These are phyloP conservation scores for Sungouiozyma ichnusensis DNA, from an alignment of 805 yeast genomes.

Conservation along the genomic window DNA sequence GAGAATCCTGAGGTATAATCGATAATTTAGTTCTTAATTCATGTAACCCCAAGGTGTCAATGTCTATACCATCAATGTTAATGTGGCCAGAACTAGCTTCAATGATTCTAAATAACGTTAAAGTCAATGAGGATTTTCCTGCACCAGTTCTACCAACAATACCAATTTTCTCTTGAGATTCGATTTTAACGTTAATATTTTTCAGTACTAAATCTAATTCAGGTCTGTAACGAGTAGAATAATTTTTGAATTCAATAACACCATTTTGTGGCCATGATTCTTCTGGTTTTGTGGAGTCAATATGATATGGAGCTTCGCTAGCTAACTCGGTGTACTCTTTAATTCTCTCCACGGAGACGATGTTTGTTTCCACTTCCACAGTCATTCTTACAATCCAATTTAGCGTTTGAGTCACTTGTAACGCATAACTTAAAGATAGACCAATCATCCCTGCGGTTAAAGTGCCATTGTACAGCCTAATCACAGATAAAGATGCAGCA, in stretches of 20 bases:
- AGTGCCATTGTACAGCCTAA: constrained; percentile 54
- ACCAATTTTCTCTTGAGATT: constrained; percentile 77
- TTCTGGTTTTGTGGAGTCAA: constrained; percentile 59
- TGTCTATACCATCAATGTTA: constrained; percentile 59
- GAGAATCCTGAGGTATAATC: constrained; percentile 91
- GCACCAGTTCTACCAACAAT: constrained; percentile 98
- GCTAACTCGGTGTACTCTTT: constrained; percentile 71
- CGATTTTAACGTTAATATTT: constrained; percentile 50
- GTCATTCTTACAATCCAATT: constrained; percentile 99
- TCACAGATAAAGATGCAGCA: constrained; percentile 73
- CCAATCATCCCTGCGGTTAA: constrained; percentile 90
- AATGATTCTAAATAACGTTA: constrained; percentile 76
- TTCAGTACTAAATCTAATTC: constrained; percentile 73
- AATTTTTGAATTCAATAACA: constrained; percentile 52
- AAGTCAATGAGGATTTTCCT: constrained; percentile 78
- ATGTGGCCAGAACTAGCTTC: constrained; percentile 67
- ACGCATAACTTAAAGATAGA: constrained; percentile 83
- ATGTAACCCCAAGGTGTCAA: constrained; percentile 56
- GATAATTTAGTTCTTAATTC: constrained; percentile 71
- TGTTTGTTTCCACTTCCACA: constrained; percentile 94
- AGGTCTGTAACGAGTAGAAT: constrained; percentile 76
- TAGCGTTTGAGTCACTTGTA: constrained; percentile 84
- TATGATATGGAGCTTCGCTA: constrained; percentile 74
- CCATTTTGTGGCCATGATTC: constrained; percentile 67
- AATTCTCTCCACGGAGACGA: constrained; percentile 92